Percentiles rank a stretch among this genome's conserved stretches.
phyloP scores from a whole-genome alignment of 768 basidiomycete genomes.

The Collybia nuda region DNA sequence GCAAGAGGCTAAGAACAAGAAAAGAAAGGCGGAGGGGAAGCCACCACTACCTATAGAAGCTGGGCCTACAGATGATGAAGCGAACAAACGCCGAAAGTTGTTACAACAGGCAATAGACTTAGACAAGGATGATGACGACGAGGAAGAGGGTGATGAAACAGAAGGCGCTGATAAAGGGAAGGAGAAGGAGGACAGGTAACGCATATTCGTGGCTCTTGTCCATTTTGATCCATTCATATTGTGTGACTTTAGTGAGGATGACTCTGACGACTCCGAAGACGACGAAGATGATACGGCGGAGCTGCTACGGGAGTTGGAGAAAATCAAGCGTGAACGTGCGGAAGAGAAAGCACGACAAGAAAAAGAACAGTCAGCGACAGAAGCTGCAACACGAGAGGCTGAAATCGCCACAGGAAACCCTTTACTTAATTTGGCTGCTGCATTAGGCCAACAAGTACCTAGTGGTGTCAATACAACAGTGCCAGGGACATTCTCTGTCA shows the following conservation, averaged over 20 bases:
- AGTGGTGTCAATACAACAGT: constrained; percentile 68
- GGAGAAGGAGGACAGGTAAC: constrained; percentile 35
- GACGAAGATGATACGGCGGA: constrained; percentile 94
- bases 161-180: constrained; percentile 33
- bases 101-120: constrained; percentile 84
- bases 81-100: constrained; percentile 82
- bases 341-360: constrained; percentile 89
- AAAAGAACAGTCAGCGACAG: constrained; percentile 63
- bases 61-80: constrained; percentile 51
- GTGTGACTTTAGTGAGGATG: constrained; percentile 42
- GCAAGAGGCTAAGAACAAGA: constrained; percentile 84
- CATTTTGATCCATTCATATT: neutral
- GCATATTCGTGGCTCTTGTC: constrained; percentile 32
- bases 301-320: constrained; percentile 93
- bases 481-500: constrained; percentile 87
- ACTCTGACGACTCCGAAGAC: constrained; percentile 41
- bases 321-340: constrained; percentile 94
- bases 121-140: constrained; percentile 89
- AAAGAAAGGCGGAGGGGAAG: constrained; percentile 86
- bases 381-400: constrained; percentile 65
- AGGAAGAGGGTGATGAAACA: constrained; percentile 42
- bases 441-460: constrained; percentile 72
- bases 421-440: constrained; percentile 86
- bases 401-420: constrained; percentile 90
- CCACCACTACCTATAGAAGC: constrained; percentile 46